Base-by-base conservation (phyloP, 495 filamentous ascomycete species). In the Schizothecium vesticola region DNA sequence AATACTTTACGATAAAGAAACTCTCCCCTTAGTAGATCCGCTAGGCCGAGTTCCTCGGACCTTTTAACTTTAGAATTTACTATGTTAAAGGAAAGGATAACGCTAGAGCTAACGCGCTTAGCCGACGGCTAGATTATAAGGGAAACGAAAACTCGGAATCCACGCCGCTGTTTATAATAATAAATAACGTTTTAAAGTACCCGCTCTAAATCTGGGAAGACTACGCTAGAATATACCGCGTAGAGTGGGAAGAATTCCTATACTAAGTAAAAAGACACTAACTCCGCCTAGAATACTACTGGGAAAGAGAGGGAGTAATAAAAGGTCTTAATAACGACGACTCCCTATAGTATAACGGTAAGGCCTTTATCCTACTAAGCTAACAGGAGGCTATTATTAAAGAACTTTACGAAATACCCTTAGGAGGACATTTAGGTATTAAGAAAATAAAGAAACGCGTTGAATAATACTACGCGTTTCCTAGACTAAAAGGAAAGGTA, bases 21-120 rank as follows among this genome's bases (percentile, higher is more conserved):
- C 43, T 65, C 10, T 26, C 9, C 21, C 22, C 11, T 2, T 25
- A 13, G 59, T 55, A 65, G 11, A 33, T 33, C 21, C 3, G 55
- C 12, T 58, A 59, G 43, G 6, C 59, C 26, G 24, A 65, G 56
- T 29, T 65, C 13, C 7, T 65, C 10, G n/a, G 2, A 57, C 23
- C 6, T 21, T 65, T 65, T 58, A 28, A 65, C 16, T 58, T 65
- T 31, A 58, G 23, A 25, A 65, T n/a, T n/a, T 57, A n/a, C n/a
- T n/a, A n/a, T n/a, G n/a, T n/a, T n/a, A n/a, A n/a, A n/a, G n/a
- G n/a, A n/a, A n/a, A n/a, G n/a, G n/a, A n/a, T n/a, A n/a, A n/a
- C n/a, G n/a, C n/a, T n/a, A n/a, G n/a, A n/a, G n/a, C n/a, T n/a
- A n/a, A n/a, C n/a, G n/a, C n/a, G n/a, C n/a, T n/a, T n/a, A n/a